These are phyloP conservation scores for Venturia effusa DNA, from an alignment of 2,329 filamentous ascomycete species.

Conservation along the genomic window DNA sequence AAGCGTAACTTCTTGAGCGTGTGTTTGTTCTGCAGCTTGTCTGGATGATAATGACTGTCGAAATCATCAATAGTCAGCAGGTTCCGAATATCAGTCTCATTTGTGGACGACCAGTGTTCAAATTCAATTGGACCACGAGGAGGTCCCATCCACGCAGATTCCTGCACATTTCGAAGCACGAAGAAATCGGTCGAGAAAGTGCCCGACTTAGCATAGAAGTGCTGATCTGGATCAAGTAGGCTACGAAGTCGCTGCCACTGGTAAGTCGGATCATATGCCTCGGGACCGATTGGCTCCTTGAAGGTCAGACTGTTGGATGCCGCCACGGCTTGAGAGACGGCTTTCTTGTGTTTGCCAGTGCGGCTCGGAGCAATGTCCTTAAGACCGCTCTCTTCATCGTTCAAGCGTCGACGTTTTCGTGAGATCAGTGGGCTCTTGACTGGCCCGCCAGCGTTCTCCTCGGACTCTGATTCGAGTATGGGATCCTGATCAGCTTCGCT, in stretches of 20 bases:
- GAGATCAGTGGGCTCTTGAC: neutral
- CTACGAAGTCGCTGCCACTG: neutral
- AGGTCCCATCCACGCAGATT: constrained; percentile 1
- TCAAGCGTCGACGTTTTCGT: neutral
- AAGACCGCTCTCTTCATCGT: neutral
- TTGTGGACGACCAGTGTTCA: neutral
- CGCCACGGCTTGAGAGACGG: neutral
- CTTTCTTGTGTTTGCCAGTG: neutral
- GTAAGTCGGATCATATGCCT: constrained; percentile 1
- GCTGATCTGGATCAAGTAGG: constrained; percentile 27
- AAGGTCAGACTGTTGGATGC: neutral
- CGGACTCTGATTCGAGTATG: neutral
- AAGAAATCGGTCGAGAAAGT: constrained; percentile 36
- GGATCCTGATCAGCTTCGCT: neutral
- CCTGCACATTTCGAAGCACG: constrained; percentile 6
- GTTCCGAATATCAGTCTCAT: neutral
- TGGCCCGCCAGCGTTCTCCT: neutral
- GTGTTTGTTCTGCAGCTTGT: neutral
- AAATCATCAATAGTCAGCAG: neutral
- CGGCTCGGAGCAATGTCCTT: neutral
- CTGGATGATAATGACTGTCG: constrained; percentile 6
- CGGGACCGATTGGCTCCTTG: neutral
- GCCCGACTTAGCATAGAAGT: constrained; percentile 29
- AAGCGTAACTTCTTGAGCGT: neutral
- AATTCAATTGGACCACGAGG: neutral